Evolutionary conservation across 495 filamentous ascomycete species (phyloP).

Genomic region (Aspergillus olivimuriae): DNA sequence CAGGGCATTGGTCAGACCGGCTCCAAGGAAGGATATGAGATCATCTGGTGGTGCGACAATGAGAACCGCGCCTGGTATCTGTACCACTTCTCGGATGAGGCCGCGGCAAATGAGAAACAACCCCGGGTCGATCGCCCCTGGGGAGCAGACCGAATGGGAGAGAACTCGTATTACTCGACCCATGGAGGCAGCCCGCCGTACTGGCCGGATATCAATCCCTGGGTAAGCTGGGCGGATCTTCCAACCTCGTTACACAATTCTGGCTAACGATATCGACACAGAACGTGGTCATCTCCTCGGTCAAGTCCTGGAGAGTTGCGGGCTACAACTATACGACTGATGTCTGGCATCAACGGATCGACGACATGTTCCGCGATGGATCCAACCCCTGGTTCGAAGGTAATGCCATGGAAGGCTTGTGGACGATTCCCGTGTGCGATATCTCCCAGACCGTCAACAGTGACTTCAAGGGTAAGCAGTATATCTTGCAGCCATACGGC

Average conservation of each 20-base stretch:
- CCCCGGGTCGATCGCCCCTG: background rate
- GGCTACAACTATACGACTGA: background rate
- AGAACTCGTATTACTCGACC: background rate
- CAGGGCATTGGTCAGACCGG: background rate
- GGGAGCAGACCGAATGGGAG: background rate
- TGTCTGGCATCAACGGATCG: background rate
- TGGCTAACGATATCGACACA: background rate
- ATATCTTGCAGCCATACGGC: conserved; percentile 1
- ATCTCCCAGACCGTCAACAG: background rate
- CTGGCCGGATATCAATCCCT: background rate
- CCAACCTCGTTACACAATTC: background rate
- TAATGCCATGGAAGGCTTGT: background rate
- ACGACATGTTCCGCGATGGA: background rate
- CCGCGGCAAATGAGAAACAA: background rate
- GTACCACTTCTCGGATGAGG: background rate
- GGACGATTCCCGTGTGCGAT: background rate
- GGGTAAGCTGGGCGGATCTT: background rate
- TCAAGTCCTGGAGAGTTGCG: background rate
- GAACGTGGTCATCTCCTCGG: background rate
- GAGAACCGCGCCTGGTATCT: conserved; percentile 1
- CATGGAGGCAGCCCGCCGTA: background rate
- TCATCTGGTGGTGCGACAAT: background rate
- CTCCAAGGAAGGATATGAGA: background rate
- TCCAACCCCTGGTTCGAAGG: background rate
- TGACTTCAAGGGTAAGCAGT: background rate